These are phyloP conservation scores for Strobilomyces dryophilus DNA, from an alignment of 768 basidiomycete genomes.

Conservation along the genomic window DNA sequence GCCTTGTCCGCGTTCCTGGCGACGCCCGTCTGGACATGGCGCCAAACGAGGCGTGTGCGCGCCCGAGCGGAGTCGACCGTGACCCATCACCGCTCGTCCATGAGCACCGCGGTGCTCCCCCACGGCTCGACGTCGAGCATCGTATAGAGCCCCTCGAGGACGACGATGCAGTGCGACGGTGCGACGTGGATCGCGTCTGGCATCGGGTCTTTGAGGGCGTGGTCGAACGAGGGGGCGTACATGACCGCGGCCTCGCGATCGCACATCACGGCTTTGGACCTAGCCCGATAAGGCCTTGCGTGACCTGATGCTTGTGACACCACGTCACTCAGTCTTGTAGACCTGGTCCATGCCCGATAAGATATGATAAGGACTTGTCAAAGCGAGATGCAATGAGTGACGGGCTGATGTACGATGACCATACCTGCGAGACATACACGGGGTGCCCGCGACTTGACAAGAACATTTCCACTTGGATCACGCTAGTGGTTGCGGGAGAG, in stretches of 20 bases:
- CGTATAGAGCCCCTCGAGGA: slow-evolving; percentile 88
- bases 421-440: no score
- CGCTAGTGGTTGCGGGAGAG: no score
- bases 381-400: no score
- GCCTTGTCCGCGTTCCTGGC: slow-evolving; percentile 63
- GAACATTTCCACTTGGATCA: no score
- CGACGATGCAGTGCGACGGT: slow-evolving; percentile 67
- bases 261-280: slow-evolving; percentile 12
- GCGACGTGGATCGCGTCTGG: slow-evolving; percentile 54
- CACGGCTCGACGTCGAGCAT: slow-evolving; percentile 74
- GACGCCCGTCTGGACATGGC: slow-evolving; percentile 79
- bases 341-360: no score
- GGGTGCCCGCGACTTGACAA: no score
- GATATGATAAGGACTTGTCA: no score
- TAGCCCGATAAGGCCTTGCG: no score
- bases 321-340: no score
- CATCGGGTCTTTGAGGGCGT: slow-evolving; percentile 63
- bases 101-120: slow-evolving; percentile 53
- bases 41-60: slow-evolving; percentile 52
- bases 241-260: slow-evolving; percentile 25
- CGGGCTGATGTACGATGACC: no score
- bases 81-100: slow-evolving; percentile 82
- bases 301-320: no score
- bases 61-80: slow-evolving; percentile 55
- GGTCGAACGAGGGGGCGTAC: slow-evolving; percentile 76